phyloP scores from a whole-genome alignment of 768 basidiomycete genomes.

The Pholiota molesta region DNA sequence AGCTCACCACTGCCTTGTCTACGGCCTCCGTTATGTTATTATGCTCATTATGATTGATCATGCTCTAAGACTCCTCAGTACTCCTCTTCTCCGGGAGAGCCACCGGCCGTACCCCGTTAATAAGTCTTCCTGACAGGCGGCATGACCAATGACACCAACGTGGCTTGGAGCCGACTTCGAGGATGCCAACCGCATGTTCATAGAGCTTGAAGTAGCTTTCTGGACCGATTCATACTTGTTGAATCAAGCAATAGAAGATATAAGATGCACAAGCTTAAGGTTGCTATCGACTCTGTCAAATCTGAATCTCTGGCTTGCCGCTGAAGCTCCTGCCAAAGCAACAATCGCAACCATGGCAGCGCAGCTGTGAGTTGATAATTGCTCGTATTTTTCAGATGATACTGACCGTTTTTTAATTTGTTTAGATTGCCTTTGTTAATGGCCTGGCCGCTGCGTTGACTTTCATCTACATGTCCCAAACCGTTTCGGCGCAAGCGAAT shows the following conservation, averaged over 20 bases:
- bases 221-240: too few relatives aligned
- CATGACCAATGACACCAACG: background rate
- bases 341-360: background rate
- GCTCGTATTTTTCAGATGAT: too few relatives aligned
- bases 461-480: slow-evolving; percentile 37
- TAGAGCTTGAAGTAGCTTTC: background rate
- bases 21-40: background rate
- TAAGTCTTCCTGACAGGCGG: background rate
- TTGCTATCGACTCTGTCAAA: background rate
- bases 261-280: background rate
- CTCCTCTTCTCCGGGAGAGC: background rate
- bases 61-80: background rate
- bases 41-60: background rate
- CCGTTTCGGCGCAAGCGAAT: slow-evolving; percentile 54
- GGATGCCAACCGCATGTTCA: background rate
- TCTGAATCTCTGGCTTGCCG: too few relatives aligned
- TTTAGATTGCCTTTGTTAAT: background rate
- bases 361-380: background rate
- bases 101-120: background rate
- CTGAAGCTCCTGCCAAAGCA: background rate
- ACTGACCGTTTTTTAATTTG: background rate
- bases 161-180: background rate
- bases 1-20: too few relatives aligned
- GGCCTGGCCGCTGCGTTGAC: background rate
- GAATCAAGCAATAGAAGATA: background rate